These are phyloP conservation scores for Allium sativum DNA, from an alignment of 106 monocot genomes.

Conservation along the genomic window DNA sequence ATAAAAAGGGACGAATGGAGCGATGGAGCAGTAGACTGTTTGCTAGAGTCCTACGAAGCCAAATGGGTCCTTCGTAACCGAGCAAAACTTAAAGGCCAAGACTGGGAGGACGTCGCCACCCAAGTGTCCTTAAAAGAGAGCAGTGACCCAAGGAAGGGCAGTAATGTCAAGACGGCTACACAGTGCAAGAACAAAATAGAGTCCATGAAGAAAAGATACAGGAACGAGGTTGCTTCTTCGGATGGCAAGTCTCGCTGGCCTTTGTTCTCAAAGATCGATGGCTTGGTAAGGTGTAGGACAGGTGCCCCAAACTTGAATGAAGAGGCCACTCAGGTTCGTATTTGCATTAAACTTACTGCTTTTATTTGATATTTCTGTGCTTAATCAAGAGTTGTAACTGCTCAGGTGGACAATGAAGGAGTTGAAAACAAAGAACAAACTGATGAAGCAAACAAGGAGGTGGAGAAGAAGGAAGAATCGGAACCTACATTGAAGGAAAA, in stretches of 20 bases:
- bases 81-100: slow-evolving; percentile 20
- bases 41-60: slow-evolving; percentile 12
- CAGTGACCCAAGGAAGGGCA: background rate
- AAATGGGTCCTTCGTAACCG: slow-evolving; percentile 18
- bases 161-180: slow-evolving; percentile 5
- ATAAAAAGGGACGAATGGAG: slow-evolving; percentile 18
- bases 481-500: background rate
- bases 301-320: too few species aligned
- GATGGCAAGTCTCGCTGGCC: slow-evolving; percentile 9
- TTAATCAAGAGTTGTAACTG: too few species aligned
- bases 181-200: slow-evolving; percentile 27
- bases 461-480: background rate
- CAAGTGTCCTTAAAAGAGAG: slow-evolving; percentile 1
- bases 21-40: slow-evolving; percentile 12
- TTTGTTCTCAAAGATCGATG: slow-evolving; percentile 6
- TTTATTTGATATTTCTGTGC: background rate
- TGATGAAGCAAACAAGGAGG: background rate
- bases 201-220: slow-evolving; percentile 23
- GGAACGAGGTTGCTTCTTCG: slow-evolving; percentile 12
- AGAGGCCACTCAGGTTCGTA: background rate
- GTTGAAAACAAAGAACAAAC: background rate
- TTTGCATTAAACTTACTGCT: too few species aligned
- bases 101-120: slow-evolving; percentile 21
- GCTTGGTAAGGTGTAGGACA: slow-evolving; percentile 9
- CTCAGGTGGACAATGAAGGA: background rate